Evolutionary conservation across 495 filamentous ascomycete genomes (phyloP).

Genomic region (Xeromyces bisporus): DNA sequence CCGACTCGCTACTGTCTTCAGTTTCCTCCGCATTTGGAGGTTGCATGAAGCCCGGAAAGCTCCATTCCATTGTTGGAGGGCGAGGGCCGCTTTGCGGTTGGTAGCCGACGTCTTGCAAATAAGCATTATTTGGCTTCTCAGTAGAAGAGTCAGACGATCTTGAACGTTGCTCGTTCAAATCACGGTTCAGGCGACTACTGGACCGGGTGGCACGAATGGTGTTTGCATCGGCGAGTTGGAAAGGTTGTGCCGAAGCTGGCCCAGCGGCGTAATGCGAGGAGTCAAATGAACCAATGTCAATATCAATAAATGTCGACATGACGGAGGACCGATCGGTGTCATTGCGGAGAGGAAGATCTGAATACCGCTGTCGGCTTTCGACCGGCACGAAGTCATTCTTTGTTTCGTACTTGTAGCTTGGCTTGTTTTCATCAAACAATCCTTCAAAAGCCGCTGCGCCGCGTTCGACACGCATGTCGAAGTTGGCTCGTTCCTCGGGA

Average conservation of each 20-base stretch:
- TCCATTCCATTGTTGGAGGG: slow-evolving; percentile 34
- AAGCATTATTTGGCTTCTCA: slow-evolving; percentile 2
- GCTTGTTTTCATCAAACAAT: slow-evolving; percentile 30
- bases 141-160: slow-evolving; percentile 8
- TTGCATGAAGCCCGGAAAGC: slow-evolving; percentile 23
- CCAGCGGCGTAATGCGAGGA: slow-evolving; percentile 32
- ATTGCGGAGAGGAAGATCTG: slow-evolving; percentile 33
- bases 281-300: slow-evolving; percentile 32
- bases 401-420: slow-evolving; percentile 30
- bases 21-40: slow-evolving; percentile 11
- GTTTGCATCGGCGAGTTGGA: slow-evolving; percentile 32
- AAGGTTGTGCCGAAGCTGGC: slow-evolving; percentile 23
- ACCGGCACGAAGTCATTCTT: slow-evolving; percentile 31
- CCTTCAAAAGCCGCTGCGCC: slow-evolving; percentile 31
- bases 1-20: background rate
- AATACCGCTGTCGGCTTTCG: slow-evolving; percentile 16
- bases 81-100: slow-evolving; percentile 22
- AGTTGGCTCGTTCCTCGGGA: slow-evolving; percentile 25
- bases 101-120: slow-evolving; percentile 14
- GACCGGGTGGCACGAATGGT: slow-evolving; percentile 34
- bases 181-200: slow-evolving; percentile 20
- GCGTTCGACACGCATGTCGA: slow-evolving; percentile 31
- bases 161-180: slow-evolving; percentile 20
- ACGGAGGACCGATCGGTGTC: slow-evolving; percentile 32
- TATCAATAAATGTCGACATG: slow-evolving; percentile 31